Evolutionary conservation across 2,329 filamentous ascomycete species (phyloP).

Genomic region (Arthrobotrys conoides): DNA sequence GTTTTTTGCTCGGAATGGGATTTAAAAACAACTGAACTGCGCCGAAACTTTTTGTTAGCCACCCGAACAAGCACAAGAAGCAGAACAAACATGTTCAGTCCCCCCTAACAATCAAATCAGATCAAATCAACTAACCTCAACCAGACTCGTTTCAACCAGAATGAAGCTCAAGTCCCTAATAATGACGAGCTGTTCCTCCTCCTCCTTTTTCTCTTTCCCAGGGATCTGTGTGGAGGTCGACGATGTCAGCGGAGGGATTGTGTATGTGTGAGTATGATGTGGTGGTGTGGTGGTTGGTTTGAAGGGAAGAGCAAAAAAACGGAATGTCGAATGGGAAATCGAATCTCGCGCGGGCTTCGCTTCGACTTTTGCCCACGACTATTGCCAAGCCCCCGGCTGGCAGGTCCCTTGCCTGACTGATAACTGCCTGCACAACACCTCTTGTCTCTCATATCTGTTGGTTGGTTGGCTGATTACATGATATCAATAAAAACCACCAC

Average conservation of each 20-base stretch:
- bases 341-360: slow-evolving; percentile 46
- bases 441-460: neutral
- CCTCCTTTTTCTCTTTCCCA: slow-evolving; percentile 27
- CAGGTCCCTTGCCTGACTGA: slow-evolving; percentile 8
- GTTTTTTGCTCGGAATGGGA: slow-evolving; percentile 29
- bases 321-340: slow-evolving; percentile 51
- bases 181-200: slow-evolving; percentile 39
- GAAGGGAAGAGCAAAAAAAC: slow-evolving; percentile 12
- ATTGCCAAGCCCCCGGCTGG: slow-evolving; percentile 45
- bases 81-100: neutral
- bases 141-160: slow-evolving; percentile 7
- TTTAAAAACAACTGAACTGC: slow-evolving; percentile 52
- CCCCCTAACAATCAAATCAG: slow-evolving; percentile 38
- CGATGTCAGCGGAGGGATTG: slow-evolving; percentile 41
- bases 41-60: slow-evolving; percentile 52
- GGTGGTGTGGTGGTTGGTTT: slow-evolving; percentile 1
- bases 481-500: slow-evolving; percentile 1
- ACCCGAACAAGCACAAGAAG: slow-evolving; percentile 51
- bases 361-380: slow-evolving; percentile 2
- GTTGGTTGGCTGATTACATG: slow-evolving; percentile 5
- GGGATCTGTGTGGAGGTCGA: slow-evolving; percentile 2
- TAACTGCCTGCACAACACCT: neutral
- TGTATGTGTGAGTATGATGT: slow-evolving; percentile 12
- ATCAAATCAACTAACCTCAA: neutral
- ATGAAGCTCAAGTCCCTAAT: slow-evolving; percentile 45